Evolutionary conservation across 2,329 filamentous ascomycete genomes (phyloP), one percentile per base, ranked within the genome.

Genomic region (Cladorrhinum sp.): DNA sequence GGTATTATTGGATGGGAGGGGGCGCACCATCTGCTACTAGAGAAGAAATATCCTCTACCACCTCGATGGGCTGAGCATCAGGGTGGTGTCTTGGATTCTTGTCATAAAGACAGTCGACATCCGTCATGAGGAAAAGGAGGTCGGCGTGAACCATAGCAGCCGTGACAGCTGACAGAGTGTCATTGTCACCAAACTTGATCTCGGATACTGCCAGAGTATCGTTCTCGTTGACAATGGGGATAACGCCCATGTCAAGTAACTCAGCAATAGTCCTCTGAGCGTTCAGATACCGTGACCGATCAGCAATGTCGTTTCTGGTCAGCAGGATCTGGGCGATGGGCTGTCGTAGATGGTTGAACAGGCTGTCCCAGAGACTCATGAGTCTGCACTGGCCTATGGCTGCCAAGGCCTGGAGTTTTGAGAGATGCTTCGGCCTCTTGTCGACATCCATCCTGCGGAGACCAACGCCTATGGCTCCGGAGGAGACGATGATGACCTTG

Each of bases 181-280:
- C 95, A 70, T 99, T 99, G 80, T 99, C 95, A 67, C 95, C 95
- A 72, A 99, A 99, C 80, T 98, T 98, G 78, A 99, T 99, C 82
- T 99, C 95, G 50, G 94, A 91, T 66, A 99, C 95, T 23, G 93
- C 92, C 58, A 99, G 79, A 2, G 95, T 99, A 74, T 99, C 95
- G 75, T 99, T 99, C 77, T 99, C 95, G 71, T 99, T 99, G 65
- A 99, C 95, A 69, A 99, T 97, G 9, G 95, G 95, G 65, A 99
- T 96, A 24, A 98, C 94, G 1, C 93, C 93, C 89, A 97, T 95
- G 70, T 93, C 88, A 18, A 99, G 79, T 52, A 98, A 82, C 74
- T 96, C 92, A 57, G 86, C 84, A 73, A 99, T 91, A 0, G 95
- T 98, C 72, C 96, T 97, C 76, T 97, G 92, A 0, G 95, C 95